Percentiles rank a stretch among this genome's conserved stretches.
Conservation (phyloP, 2,329 filamentous ascomycete species). For the Cytospora piceae region DNA sequence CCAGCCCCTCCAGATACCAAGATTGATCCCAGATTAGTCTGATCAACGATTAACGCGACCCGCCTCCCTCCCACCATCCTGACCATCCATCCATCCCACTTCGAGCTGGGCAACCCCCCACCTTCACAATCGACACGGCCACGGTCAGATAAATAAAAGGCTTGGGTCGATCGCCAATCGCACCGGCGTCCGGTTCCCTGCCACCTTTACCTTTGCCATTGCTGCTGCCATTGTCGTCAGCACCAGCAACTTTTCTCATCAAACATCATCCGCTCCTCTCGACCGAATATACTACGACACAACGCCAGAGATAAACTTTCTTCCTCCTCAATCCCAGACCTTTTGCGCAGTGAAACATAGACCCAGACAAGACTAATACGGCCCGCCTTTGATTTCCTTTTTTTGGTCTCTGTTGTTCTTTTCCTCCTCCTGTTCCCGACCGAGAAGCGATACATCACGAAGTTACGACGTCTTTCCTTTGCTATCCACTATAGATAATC, state of each 20-base stretch:
- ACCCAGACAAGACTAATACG: neutral
- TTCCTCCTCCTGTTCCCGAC: neutral
- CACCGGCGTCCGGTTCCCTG: conserved; percentile 4
- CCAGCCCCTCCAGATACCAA: neutral
- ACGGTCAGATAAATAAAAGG: conserved; percentile 10
- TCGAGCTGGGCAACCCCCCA: neutral
- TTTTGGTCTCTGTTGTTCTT: neutral
- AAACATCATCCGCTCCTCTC: neutral
- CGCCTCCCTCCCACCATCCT: neutral
- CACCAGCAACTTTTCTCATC: conserved; percentile 7
- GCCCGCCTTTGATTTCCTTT: neutral
- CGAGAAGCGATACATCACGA: neutral
- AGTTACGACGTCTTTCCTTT: neutral
- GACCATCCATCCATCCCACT: neutral
- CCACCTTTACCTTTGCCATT: neutral
- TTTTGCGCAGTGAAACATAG: neutral
- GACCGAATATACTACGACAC: neutral
- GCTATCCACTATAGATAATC: conserved; percentile 9
- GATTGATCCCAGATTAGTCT: neutral
- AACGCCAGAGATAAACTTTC: neutral
- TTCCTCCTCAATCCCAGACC: neutral
- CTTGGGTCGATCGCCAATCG: conserved; percentile 21
- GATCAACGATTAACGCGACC: neutral
- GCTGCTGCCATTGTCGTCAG: neutral
- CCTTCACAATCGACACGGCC: neutral